These are phyloP conservation scores for Bryum argenteum DNA, from an alignment of 225 moss, liverwort and hornwort genomes.

Conservation along the genomic window DNA sequence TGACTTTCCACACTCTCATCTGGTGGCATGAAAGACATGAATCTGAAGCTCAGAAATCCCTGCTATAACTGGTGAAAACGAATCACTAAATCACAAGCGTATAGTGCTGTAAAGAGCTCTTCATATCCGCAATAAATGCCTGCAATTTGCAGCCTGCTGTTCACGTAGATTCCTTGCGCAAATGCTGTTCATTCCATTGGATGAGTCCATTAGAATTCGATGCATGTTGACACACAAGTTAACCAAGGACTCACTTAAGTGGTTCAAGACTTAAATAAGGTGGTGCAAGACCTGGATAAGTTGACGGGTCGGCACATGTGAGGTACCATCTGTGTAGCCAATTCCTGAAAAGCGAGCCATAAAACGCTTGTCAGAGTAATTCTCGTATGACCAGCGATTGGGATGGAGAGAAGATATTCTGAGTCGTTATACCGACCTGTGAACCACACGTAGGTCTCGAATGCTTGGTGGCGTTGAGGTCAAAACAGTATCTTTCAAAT, in stretches of 20 bases:
- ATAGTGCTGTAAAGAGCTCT: neutral
- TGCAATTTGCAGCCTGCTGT: neutral
- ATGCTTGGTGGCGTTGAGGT: constrained; percentile 16
- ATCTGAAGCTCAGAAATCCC: neutral
- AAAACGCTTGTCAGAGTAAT: constrained; percentile 11
- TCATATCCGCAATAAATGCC: neutral
- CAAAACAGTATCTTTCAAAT: constrained; percentile 15
- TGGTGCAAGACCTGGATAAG: constrained; percentile 21
- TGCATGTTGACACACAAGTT: constrained; percentile 1
- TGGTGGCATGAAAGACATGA: neutral
- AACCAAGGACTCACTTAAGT: constrained; percentile 1
- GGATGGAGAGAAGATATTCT: constrained; percentile 2
- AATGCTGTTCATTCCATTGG: neutral
- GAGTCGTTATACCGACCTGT: constrained; percentile 30
- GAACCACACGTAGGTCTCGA: constrained; percentile 8
- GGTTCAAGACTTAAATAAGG: too few species aligned
- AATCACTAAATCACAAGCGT: neutral
- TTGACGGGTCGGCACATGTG: constrained; percentile 19
- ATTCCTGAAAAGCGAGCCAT: constrained; percentile 30
- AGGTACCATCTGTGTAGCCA: constrained; percentile 15
- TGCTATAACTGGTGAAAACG: neutral
- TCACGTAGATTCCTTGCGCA: neutral
- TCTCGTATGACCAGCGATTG: constrained; percentile 15
- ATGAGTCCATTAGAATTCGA: constrained; percentile 13
- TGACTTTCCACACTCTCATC: neutral